phyloP scores from a whole-genome alignment of 306 rosid species.

The Cucumis hystrix region DNA sequence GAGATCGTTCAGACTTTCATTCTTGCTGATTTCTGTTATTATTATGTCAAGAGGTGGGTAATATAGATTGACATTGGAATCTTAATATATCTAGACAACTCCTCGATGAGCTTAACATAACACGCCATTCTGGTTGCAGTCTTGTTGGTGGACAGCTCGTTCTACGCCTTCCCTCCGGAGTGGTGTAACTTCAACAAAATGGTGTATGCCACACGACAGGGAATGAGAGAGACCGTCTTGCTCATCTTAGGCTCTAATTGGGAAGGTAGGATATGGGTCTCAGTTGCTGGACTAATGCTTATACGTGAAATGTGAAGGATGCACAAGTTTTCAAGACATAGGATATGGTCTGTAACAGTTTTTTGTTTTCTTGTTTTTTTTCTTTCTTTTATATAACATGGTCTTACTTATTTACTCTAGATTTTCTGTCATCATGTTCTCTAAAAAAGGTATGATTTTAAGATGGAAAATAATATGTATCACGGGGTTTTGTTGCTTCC shows the following conservation, averaged over 20 bases:
- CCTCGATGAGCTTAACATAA: neutral
- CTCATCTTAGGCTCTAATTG: neutral
- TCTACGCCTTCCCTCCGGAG: conserved; percentile 61
- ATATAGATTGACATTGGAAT: neutral
- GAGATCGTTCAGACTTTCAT: conserved; percentile 67
- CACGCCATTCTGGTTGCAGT: conserved; percentile 26
- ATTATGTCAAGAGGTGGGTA: conserved; percentile 55
- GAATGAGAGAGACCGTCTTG: neutral
- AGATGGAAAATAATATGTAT: neutral
- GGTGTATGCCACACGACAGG: neutral
- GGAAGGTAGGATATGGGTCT: neutral
- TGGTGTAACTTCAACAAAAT: conserved; percentile 27
- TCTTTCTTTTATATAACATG: neutral
- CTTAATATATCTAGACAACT: neutral
- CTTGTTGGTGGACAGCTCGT: conserved; percentile 60
- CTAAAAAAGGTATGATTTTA: neutral
- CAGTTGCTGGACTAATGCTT: neutral
- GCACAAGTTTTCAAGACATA: neutral
- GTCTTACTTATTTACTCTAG: neutral
- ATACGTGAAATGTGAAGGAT: conserved; percentile 3
- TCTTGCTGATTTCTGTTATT: conserved; percentile 78
- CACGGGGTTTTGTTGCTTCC: neutral
- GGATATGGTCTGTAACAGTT: neutral
- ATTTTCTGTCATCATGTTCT: neutral
- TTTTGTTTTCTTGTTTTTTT: neutral